Evolutionary conservation across 2,329 filamentous ascomycete species (phyloP).

Genomic region (Microascus cirrosus): DNA sequence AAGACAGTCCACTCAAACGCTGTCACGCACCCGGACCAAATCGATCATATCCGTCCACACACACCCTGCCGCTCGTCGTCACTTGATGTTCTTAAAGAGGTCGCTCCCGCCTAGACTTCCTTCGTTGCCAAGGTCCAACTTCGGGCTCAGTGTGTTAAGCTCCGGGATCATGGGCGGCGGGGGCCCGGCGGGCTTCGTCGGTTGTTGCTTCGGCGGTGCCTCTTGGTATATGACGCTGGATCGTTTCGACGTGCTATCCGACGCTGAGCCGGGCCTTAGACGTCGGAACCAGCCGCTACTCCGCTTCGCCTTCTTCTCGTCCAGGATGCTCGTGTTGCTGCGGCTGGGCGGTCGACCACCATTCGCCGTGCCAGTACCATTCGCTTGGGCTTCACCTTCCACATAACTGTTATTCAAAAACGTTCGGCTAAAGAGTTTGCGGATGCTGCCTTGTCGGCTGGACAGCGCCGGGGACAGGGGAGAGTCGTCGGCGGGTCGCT

Average conservation of each 20-base stretch:
- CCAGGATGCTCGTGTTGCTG: conserved; percentile 33
- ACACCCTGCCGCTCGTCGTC: conserved; percentile 6
- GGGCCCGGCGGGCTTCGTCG: conserved; percentile 29
- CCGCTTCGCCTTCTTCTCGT: conserved; percentile 43
- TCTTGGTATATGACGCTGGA: conserved; percentile 29
- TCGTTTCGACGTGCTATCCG: conserved; percentile 24
- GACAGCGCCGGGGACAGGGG: conserved; percentile 42
- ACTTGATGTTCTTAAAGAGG: conserved; percentile 50
- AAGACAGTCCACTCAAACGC: neutral
- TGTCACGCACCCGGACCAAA: neutral
- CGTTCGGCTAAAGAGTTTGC: conserved; percentile 44
- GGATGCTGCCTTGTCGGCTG: conserved; percentile 42
- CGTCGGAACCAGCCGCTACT: conserved; percentile 49
- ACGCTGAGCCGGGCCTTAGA: conserved; percentile 25
- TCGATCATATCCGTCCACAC: neutral
- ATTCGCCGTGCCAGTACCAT: conserved; percentile 21
- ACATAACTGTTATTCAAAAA: conserved; percentile 42
- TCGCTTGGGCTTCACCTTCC: conserved; percentile 33
- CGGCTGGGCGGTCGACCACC: conserved; percentile 36
- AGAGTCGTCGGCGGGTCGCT: conserved; percentile 36
- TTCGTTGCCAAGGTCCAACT: conserved; percentile 30
- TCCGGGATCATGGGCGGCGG: conserved; percentile 53
- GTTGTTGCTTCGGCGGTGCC: conserved; percentile 1
- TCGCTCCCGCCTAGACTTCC: conserved; percentile 34
- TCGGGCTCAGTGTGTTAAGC: conserved; percentile 38